Evolutionary conservation across 345 rosid species (phyloP).

Genomic region (Murraya paniculata): DNA sequence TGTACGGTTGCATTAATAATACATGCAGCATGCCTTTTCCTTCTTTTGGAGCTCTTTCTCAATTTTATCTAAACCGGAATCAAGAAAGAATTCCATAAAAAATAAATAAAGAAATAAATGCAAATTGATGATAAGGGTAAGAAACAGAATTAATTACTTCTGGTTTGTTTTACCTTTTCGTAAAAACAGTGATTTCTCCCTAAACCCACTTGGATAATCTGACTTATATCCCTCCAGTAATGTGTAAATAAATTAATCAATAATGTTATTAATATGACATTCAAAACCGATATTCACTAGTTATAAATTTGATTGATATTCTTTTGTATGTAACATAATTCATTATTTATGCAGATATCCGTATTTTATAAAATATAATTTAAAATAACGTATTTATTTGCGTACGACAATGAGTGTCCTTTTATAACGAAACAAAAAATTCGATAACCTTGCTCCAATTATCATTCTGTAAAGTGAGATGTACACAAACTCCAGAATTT

Average conservation of each 20-base stretch:
- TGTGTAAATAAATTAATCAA: too few relatives aligned
- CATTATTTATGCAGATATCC: rapidly evolving
- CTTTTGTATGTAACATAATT: too few relatives aligned
- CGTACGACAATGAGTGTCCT: too few relatives aligned
- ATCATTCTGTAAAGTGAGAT: too few relatives aligned
- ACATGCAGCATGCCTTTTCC: background rate
- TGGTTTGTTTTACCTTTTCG: background rate
- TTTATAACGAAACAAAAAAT: too few relatives aligned
- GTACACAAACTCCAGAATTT: too few relatives aligned
- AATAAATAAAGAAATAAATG: background rate
- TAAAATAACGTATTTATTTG: too few relatives aligned
- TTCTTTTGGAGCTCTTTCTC: background rate
- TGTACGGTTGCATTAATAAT: background rate
- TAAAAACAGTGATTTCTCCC: background rate
- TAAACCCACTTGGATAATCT: background rate
- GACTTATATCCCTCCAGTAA: background rate
- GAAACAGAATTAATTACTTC: background rate
- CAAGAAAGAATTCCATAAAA: background rate
- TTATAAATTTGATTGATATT: too few relatives aligned
- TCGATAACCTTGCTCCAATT: too few relatives aligned
- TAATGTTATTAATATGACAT: too few relatives aligned
- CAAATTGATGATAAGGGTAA: background rate
- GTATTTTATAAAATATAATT: too few relatives aligned
- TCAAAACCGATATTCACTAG: too few relatives aligned
- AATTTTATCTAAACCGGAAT: background rate